phyloP scores from a whole-genome alignment of 495 filamentous ascomycete species.

The Xylaria cubensis region DNA sequence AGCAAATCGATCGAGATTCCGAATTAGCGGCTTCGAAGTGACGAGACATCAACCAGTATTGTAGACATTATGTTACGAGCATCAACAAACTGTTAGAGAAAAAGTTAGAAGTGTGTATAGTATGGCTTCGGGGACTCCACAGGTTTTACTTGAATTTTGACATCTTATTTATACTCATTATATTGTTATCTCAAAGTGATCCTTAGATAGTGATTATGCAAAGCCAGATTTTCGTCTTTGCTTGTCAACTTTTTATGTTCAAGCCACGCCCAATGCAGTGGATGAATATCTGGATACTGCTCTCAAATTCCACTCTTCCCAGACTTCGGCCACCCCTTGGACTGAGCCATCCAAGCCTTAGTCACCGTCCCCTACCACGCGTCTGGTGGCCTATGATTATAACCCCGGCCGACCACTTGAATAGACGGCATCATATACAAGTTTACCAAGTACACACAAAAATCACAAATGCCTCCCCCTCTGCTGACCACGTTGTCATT shows the following conservation, averaged over 20 bases:
- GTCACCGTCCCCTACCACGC: neutral
- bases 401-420: neutral
- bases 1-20: too few species aligned
- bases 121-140: neutral
- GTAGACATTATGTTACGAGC: neutral
- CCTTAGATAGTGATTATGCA: neutral
- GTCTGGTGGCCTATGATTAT: slow-evolving; percentile 4
- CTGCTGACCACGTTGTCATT: neutral
- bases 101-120: neutral
- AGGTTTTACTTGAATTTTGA: neutral
- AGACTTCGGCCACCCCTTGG: neutral
- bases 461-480: slow-evolving; percentile 19
- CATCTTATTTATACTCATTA: neutral
- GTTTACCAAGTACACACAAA: slow-evolving; percentile 19
- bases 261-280: slow-evolving; percentile 5
- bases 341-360: neutral
- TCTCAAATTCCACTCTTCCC: neutral
- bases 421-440: slow-evolving; percentile 21
- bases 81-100: neutral
- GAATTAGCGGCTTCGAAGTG: too few species aligned
- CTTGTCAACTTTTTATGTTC: slow-evolving; percentile 1
- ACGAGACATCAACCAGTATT: too few species aligned
- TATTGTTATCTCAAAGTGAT: neutral
- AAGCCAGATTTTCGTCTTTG: neutral
- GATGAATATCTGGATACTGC: slow-evolving; percentile 1